Conservation (phyloP, 192 early-diverging fungal genomes). For the Rhizophagus clarus region DNA sequence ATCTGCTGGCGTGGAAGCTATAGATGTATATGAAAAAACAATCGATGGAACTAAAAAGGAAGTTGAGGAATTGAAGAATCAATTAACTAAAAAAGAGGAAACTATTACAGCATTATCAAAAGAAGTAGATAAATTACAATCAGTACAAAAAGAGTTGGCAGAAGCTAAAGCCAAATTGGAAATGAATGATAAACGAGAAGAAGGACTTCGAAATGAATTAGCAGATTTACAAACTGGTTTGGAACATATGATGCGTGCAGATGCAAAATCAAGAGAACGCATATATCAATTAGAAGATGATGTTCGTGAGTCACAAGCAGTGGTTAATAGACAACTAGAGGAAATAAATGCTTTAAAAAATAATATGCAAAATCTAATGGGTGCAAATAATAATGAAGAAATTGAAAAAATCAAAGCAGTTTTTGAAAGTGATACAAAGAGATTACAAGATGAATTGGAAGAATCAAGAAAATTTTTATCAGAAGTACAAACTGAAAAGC, state of each 20-base stretch:
- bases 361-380: constrained; percentile 51
- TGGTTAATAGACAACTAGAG: constrained; percentile 40
- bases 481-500: constrained; percentile 27
- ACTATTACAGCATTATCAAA: neutral
- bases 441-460: constrained; percentile 45
- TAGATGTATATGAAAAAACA: constrained; percentile 48
- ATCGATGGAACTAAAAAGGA: constrained; percentile 47
- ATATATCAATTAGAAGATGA: constrained; percentile 34
- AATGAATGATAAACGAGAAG: constrained; percentile 23
- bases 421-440: constrained; percentile 53
- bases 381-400: constrained; percentile 49
- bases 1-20: constrained; percentile 43
- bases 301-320: constrained; percentile 34
- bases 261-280: constrained; percentile 29
- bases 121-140: constrained; percentile 2
- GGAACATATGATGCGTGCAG: constrained; percentile 29
- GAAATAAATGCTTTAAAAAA: constrained; percentile 49
- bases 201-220: constrained; percentile 29
- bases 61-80: constrained; percentile 22
- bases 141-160: constrained; percentile 33
- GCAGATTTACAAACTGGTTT: constrained; percentile 18
- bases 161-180: constrained; percentile 33
- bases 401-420: constrained; percentile 53
- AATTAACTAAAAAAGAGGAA: constrained; percentile 33
- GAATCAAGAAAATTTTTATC: constrained; percentile 25